A percentile compares a stretch with the other conserved stretches of the same genome.
Conservation (phyloP, 768 basidiomycete species). For the Lepiota brunneoincarnata region DNA sequence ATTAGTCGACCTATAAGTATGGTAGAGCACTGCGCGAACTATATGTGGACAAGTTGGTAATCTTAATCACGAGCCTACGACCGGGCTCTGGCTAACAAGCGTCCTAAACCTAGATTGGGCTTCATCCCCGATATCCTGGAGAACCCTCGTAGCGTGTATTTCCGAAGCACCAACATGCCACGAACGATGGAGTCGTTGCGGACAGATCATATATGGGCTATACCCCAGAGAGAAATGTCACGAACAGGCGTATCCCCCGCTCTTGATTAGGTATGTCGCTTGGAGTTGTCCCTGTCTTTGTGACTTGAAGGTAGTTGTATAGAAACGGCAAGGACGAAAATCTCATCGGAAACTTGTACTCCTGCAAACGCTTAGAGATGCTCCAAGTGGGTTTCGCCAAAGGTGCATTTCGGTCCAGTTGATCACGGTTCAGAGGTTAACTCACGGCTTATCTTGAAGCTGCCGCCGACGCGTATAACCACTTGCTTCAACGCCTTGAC, state of each 20-base stretch:
- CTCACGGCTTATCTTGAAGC: constrained; percentile 33
- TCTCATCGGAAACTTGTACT: constrained; percentile 63
- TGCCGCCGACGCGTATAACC: constrained; percentile 64
- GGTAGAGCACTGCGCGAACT: constrained; percentile 58
- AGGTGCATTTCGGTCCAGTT: constrained; percentile 35
- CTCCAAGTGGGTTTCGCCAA: constrained; percentile 62
- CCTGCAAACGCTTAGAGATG: constrained; percentile 64
- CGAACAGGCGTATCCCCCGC: constrained; percentile 40
- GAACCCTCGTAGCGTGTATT: constrained; percentile 49
- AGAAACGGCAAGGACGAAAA: constrained; percentile 74
- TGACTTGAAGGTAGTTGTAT: background rate
- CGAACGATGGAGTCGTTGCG: constrained; percentile 75
- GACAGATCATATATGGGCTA: constrained; percentile 69
- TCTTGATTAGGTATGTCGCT: constrained; percentile 50
- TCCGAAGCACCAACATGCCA: constrained; percentile 74
- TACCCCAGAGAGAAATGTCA: constrained; percentile 57
- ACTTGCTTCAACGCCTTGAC: constrained; percentile 59
- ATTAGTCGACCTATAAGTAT: constrained; percentile 63
- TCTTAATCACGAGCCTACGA: background rate
- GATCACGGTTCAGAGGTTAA: background rate
- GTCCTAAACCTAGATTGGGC: constrained; percentile 42
- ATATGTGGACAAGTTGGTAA: constrained; percentile 60
- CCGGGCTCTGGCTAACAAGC: background rate
- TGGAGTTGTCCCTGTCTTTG: background rate
- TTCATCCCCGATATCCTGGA: constrained; percentile 57